A percentile compares a stretch with the other conserved stretches of the same genome.
Evolutionary conservation across 306 rosid genomes (phyloP).

Genomic region (Geum urbanum): DNA sequence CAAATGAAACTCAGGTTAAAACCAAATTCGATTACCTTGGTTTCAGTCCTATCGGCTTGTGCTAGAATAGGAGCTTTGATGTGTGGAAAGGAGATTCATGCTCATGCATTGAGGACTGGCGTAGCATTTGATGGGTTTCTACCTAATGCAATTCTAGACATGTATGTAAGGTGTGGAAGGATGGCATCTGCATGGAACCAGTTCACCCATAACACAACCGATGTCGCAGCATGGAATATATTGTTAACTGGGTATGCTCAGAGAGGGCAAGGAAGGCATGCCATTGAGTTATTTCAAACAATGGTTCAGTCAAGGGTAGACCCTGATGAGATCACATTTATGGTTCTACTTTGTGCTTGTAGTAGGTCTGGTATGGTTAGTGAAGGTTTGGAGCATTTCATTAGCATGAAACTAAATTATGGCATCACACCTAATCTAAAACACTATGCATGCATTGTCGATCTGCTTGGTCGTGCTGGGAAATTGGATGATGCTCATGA

Average conservation of each 20-base stretch:
- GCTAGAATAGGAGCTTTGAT: slow-evolving; percentile 76
- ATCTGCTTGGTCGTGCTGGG: slow-evolving; percentile 81
- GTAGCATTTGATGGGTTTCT: slow-evolving; percentile 58
- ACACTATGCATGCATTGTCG: slow-evolving; percentile 79
- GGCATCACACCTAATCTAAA: slow-evolving; percentile 62
- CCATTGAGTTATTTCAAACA: slow-evolving; percentile 47
- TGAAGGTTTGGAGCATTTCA: slow-evolving; percentile 69
- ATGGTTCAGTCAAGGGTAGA: slow-evolving; percentile 53
- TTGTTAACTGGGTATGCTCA: slow-evolving; percentile 76
- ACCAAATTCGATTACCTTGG: slow-evolving; percentile 69
- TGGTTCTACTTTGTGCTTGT: slow-evolving; percentile 70
- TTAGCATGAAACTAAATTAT: slow-evolving; percentile 47
- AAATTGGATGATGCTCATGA: slow-evolving; percentile 56
- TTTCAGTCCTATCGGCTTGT: slow-evolving; percentile 65
- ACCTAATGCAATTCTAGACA: slow-evolving; percentile 79
- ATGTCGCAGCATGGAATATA: slow-evolving; percentile 77
- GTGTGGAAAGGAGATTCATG: slow-evolving; percentile 87
- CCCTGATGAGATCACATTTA: slow-evolving; percentile 72
- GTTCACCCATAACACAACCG: slow-evolving; percentile 50
- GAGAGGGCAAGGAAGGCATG: slow-evolving; percentile 55
- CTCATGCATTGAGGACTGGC: slow-evolving; percentile 81
- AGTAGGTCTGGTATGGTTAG: slow-evolving; percentile 79
- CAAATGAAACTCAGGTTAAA: slow-evolving; percentile 58
- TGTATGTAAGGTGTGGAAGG: slow-evolving; percentile 92
- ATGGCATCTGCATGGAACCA: slow-evolving; percentile 66